Evolutionary conservation across 2,329 filamentous ascomycete genomes (phyloP).

Genomic region (Paecilomyces variotii): DNA sequence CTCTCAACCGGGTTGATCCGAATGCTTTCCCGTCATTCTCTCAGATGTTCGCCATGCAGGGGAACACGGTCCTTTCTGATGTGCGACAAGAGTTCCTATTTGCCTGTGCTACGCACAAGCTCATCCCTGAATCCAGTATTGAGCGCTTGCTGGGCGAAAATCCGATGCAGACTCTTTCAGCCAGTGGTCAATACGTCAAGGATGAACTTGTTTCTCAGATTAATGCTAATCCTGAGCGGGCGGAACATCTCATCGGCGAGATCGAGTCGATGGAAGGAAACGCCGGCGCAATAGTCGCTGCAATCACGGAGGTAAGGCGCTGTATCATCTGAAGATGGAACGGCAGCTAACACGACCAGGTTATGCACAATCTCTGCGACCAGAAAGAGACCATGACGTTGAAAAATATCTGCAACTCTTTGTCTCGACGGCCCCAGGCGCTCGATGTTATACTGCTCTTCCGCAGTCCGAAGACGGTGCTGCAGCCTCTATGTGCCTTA

Average conservation of each 20-base stretch:
- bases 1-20: slow-evolving; percentile 55
- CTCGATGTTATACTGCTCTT: slow-evolving; percentile 56
- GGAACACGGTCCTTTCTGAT: slow-evolving; percentile 52
- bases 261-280: slow-evolving; percentile 89
- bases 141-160: slow-evolving; percentile 76
- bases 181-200: slow-evolving; percentile 66
- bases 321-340: background rate
- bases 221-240: slow-evolving; percentile 63
- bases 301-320: slow-evolving; percentile 58
- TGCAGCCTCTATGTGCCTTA: slow-evolving; percentile 51
- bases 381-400: slow-evolving; percentile 56
- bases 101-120: slow-evolving; percentile 75
- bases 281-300: slow-evolving; percentile 73
- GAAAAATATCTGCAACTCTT: slow-evolving; percentile 51
- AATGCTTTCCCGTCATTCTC: slow-evolving; percentile 58
- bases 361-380: slow-evolving; percentile 50
- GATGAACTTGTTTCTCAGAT: slow-evolving; percentile 73
- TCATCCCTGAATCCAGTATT: slow-evolving; percentile 73
- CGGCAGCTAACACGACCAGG: slow-evolving; percentile 16
- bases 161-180: slow-evolving; percentile 69
- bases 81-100: slow-evolving; percentile 81
- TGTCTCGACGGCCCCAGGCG: slow-evolving; percentile 48
- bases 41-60: slow-evolving; percentile 54
- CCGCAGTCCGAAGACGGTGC: slow-evolving; percentile 46
- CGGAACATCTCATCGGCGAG: slow-evolving; percentile 69